Evolutionary conservation across 805 yeast genomes (phyloP), one percentile per base, ranked within the genome.

Genomic region (Suhomyces prunicola): DNA sequence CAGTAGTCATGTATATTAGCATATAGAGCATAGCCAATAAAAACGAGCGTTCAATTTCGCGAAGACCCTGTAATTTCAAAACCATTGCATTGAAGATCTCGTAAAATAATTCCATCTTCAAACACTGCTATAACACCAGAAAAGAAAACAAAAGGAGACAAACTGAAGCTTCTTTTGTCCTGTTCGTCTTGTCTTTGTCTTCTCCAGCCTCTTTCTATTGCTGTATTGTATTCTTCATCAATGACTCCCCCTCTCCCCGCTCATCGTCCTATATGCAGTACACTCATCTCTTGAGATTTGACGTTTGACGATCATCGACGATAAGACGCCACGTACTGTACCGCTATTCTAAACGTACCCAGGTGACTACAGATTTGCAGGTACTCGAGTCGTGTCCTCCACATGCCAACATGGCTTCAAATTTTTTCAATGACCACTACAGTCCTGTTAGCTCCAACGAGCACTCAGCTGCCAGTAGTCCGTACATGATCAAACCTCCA

Each of bases 1-100:
- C 84, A 82, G 66, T 79, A 70, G 31, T 24, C 47, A 52, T 53
- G 48, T 50, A 50, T 42, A 39, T 39, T 39, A 39, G 46, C 46
- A 40, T 40, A 40, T 19, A 40, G 44, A 40, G 44, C 36, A 39
- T 39, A 39, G 41, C 41, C 41, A 36, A 39, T 39, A 19, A 19
- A 39, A 39, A 19, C 23, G 42, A 39, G 42, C 42, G 24, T 39
- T 17, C 24, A 5, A 39, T 39, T 24, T 29, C 33, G 33, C 33
- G 33, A 13, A 29, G 33, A 12, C 33, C 33, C 33, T 29, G 33
- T 9, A 29, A 29, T 29, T 29, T 29, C n/a, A 10, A 29, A 29
- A 29, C 33, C 33, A 29, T 29, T 29, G 33, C 33, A 29, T 29
- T 24, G 26, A 24, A 29, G 33, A 29, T 29, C 33, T 29, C 33